These are phyloP conservation scores for Heterobasidion parviporum DNA, from an alignment of 1,284 basidiomycete genomes.

Conservation along the genomic window DNA sequence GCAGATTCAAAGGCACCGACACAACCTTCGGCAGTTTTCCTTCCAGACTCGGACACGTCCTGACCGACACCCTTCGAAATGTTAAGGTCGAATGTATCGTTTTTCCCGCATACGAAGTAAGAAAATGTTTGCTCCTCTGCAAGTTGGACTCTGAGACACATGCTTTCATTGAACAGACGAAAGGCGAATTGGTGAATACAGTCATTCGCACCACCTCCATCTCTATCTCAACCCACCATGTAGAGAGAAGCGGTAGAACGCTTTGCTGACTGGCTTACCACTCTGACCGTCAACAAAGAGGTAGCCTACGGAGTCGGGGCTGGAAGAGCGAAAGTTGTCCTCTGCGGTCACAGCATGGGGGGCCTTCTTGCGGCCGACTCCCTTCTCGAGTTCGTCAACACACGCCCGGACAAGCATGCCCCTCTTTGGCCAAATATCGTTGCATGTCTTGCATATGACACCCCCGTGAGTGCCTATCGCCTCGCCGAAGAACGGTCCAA, in stretches of 20 bases:
- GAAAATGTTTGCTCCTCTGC: slow-evolving; percentile 10
- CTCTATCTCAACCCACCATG: slow-evolving; percentile 9
- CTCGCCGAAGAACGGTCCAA: slow-evolving; percentile 5
- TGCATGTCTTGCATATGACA: slow-evolving; percentile 83
- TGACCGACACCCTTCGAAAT: slow-evolving; percentile 48
- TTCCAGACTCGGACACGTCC: slow-evolving; percentile 66
- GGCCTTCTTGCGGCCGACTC: slow-evolving; percentile 84
- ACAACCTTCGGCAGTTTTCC: slow-evolving; percentile 75
- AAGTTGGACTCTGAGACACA: neutral
- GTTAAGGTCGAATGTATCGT: slow-evolving; percentile 64
- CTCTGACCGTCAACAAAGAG: slow-evolving; percentile 72
- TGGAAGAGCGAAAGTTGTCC: slow-evolving; percentile 72
- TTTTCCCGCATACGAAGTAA: slow-evolving; percentile 87
- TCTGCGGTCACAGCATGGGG: slow-evolving; percentile 95
- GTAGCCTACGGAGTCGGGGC: slow-evolving; percentile 67
- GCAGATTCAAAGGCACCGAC: slow-evolving; percentile 68
- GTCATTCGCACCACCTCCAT: neutral
- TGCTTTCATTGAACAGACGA: slow-evolving; percentile 42
- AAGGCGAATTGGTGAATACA: slow-evolving; percentile 70
- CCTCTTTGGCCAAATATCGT: slow-evolving; percentile 81
- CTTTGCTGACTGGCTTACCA: slow-evolving; percentile 87
- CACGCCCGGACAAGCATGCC: slow-evolving; percentile 50
- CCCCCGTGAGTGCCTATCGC: slow-evolving; percentile 56
- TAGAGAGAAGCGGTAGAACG: slow-evolving; percentile 75
- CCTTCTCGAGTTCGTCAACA: slow-evolving; percentile 62